Percentiles rank a stretch among this genome's conserved stretches.
Evolutionary conservation across 106 monocot genomes (phyloP).

Genomic region (Dioscorea dumetorum): DNA sequence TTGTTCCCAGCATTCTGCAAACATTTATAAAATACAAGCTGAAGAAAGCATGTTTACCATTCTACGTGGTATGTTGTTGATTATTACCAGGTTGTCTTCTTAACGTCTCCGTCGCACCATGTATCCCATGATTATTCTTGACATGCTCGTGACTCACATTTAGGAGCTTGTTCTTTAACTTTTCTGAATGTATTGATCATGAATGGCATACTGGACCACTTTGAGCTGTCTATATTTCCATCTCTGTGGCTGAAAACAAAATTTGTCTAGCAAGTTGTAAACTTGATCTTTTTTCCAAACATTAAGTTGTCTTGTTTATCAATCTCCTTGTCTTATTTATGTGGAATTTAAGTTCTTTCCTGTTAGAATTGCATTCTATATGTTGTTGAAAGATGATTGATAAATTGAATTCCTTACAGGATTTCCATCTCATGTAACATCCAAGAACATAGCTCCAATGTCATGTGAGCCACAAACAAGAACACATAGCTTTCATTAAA

Average conservation of each 20-base stretch:
- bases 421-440: too few species aligned
- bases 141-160: neutral
- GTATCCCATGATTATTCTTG: neutral
- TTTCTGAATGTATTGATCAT: neutral
- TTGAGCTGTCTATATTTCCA: neutral
- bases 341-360: neutral
- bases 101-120: too few species aligned
- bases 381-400: neutral
- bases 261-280: neutral
- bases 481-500: too few species aligned
- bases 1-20: too few species aligned
- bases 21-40: too few species aligned
- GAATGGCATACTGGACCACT: neutral
- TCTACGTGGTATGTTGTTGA: neutral
- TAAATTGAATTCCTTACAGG: too few species aligned
- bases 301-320: too few species aligned
- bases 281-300: neutral
- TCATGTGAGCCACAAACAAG: too few species aligned
- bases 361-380: neutral
- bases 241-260: neutral
- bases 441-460: too few species aligned
- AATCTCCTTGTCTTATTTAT: neutral
- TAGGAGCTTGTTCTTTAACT: neutral
- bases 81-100: neutral
- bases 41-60: too few species aligned